Percentiles rank a stretch among this genome's conserved stretches.
phyloP scores from a whole-genome alignment of 2,329 filamentous ascomycete species.

The Magnaporthiopsis incrustans region DNA sequence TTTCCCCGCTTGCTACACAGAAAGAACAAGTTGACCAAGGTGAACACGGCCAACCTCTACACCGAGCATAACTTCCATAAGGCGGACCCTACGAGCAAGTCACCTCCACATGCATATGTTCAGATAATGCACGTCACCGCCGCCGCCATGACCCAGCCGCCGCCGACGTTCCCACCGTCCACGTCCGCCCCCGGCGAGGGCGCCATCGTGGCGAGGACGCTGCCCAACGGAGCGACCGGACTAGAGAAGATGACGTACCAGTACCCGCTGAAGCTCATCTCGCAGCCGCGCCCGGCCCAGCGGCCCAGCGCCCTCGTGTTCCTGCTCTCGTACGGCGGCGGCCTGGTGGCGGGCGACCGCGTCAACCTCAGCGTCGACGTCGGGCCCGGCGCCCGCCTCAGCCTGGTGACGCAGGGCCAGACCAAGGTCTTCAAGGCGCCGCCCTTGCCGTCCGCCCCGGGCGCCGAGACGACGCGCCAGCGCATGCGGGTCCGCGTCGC shows the following conservation, averaged over 20 bases:
- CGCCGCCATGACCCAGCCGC: constrained; percentile 26
- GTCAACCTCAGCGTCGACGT: constrained; percentile 67
- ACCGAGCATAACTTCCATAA: too few relatives aligned
- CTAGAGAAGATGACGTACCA: constrained; percentile 75
- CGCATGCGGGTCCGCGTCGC: constrained; percentile 43
- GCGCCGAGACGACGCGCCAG: constrained; percentile 46
- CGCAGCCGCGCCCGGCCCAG: constrained; percentile 59
- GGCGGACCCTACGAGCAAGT: neutral
- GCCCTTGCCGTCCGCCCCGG: neutral
- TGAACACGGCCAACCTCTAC: too few relatives aligned
- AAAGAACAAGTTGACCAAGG: too few relatives aligned
- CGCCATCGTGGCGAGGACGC: constrained; percentile 61
- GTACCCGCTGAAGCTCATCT: constrained; percentile 90
- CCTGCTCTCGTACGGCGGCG: constrained; percentile 88
- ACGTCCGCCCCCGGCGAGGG: constrained; percentile 71
- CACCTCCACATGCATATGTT: neutral
- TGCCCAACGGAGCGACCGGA: constrained; percentile 64
- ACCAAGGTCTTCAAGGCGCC: constrained; percentile 82
- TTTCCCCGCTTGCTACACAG: too few relatives aligned
- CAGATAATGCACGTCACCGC: neutral
- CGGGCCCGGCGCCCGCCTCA: constrained; percentile 56
- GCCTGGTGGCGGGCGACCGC: constrained; percentile 79
- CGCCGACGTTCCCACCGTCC: constrained; percentile 65
- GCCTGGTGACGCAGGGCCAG: constrained; percentile 65
- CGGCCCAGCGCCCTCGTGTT: constrained; percentile 68